phyloP scores from a whole-genome alignment of 2,329 filamentous ascomycete species.

The Drechslerella coelobrocha region DNA sequence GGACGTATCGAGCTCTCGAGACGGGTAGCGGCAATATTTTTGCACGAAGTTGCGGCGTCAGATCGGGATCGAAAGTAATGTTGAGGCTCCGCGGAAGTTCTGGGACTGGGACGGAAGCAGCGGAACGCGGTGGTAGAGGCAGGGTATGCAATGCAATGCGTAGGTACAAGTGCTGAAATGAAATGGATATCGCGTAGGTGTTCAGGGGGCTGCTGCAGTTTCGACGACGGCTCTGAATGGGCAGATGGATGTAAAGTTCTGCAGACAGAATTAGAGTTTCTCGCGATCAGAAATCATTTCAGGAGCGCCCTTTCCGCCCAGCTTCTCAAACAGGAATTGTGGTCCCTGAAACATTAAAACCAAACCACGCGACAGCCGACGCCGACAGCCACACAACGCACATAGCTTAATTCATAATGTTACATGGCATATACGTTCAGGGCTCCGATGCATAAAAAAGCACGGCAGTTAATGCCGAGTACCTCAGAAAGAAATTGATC shows the following conservation, averaged over 20 bases:
- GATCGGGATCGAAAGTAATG: too few relatives aligned
- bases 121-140: not conserved
- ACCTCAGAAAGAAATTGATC: too few relatives aligned
- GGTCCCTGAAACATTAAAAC: conserved; percentile 23
- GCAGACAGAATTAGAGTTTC: conserved; percentile 24
- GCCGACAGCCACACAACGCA: conserved; percentile 40
- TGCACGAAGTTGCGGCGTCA: too few relatives aligned
- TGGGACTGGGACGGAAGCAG: too few relatives aligned
- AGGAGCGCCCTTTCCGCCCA: conserved; percentile 1
- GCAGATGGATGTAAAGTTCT: conserved; percentile 9
- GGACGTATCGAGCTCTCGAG: not conserved
- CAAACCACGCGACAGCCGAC: conserved; percentile 47
- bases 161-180: conserved; percentile 51
- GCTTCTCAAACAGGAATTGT: conserved; percentile 42
- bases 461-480: too few relatives aligned
- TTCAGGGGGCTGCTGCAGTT: too few relatives aligned
- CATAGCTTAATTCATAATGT: not conserved
- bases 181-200: not conserved
- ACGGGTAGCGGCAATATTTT: not conserved
- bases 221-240: too few relatives aligned
- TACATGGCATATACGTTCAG: not conserved
- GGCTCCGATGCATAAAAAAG: too few relatives aligned
- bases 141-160: conserved; percentile 53
- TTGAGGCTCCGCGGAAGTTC: too few relatives aligned
- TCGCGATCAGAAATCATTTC: conserved; percentile 7